Evolutionary conservation across 306 rosid genomes (phyloP).

Genomic region (Cyclanthera cordifolia): DNA sequence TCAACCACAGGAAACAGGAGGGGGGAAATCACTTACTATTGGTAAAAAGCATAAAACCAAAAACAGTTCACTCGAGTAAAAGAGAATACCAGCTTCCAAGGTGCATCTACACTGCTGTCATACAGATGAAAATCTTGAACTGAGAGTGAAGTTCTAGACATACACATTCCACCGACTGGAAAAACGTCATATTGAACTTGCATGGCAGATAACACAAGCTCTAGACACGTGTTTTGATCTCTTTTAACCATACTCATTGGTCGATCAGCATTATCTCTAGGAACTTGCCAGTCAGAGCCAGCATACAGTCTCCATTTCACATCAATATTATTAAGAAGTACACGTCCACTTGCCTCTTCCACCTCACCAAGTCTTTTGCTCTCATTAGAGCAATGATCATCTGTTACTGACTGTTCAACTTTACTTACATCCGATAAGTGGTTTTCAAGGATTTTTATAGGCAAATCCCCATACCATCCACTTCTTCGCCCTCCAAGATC

Average conservation of each 20-base stretch:
- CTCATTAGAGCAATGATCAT: constrained; percentile 28
- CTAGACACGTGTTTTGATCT: constrained; percentile 45
- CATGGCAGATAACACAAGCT: constrained; percentile 54
- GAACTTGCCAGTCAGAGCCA: constrained; percentile 63
- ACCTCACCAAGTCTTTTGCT: constrained; percentile 20
- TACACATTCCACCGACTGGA: constrained; percentile 60
- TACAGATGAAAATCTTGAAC: constrained; percentile 64
- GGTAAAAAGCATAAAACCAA: constrained; percentile 12
- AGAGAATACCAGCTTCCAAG: constrained; percentile 75
- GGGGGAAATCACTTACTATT: not conserved
- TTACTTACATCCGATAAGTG: constrained; percentile 49
- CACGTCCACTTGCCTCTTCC: constrained; percentile 46
- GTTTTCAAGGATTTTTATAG: constrained; percentile 54
- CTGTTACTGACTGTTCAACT: constrained; percentile 17
- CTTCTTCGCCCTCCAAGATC: constrained; percentile 44
- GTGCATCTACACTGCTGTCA: constrained; percentile 74
- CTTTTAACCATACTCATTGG: constrained; percentile 31
- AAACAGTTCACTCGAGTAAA: not conserved
- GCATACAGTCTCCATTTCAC: constrained; percentile 73
- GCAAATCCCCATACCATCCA: constrained; percentile 59
- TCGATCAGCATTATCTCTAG: constrained; percentile 27
- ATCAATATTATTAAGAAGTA: constrained; percentile 57
- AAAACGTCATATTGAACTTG: constrained; percentile 61
- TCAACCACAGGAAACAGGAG: constrained; percentile 18
- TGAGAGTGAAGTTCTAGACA: constrained; percentile 62